A percentile compares a stretch with the other conserved stretches of the same genome.
phyloP scores from a whole-genome alignment of 1,139 yeast genomes.

The Protomyces inouyei region DNA sequence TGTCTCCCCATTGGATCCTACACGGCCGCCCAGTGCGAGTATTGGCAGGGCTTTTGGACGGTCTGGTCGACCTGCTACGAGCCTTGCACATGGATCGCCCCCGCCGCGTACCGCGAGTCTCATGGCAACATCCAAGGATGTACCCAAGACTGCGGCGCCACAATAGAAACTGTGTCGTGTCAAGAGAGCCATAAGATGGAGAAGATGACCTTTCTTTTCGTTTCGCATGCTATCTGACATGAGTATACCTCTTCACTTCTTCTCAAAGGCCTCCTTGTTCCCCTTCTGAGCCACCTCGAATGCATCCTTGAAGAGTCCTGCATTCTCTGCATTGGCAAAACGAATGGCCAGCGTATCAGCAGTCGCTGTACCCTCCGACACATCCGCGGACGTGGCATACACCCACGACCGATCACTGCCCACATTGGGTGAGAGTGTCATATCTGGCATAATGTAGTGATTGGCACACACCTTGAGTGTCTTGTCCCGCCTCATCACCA shows the following conservation, averaged over 20 bases:
- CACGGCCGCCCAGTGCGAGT: background rate
- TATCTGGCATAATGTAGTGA: slow-evolving; percentile 82
- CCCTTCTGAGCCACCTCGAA: slow-evolving; percentile 74
- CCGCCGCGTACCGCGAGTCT: background rate
- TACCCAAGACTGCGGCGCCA: background rate
- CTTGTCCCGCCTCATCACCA: slow-evolving; percentile 98
- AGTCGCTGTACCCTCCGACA: slow-evolving; percentile 93
- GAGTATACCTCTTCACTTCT: background rate
- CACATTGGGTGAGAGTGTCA: slow-evolving; percentile 81
- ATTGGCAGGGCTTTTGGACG: background rate
- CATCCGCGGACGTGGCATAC: slow-evolving; percentile 87
- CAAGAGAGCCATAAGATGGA: too few species aligned
- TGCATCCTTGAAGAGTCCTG: slow-evolving; percentile 89
- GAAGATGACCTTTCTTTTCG: too few species aligned
- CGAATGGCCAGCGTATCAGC: slow-evolving; percentile 95
- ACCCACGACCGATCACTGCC: slow-evolving; percentile 99
- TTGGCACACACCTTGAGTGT: slow-evolving; percentile 97
- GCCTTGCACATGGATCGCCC: background rate
- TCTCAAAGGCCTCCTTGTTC: slow-evolving; percentile 44
- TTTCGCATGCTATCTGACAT: too few species aligned
- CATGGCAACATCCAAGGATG: background rate
- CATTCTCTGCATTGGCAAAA: slow-evolving; percentile 92
- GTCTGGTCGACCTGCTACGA: background rate
- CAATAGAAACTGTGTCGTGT: too few species aligned
- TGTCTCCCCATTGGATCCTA: background rate